phyloP scores from a whole-genome alignment of 345 rosid genomes.

The Triadica sebifera region DNA sequence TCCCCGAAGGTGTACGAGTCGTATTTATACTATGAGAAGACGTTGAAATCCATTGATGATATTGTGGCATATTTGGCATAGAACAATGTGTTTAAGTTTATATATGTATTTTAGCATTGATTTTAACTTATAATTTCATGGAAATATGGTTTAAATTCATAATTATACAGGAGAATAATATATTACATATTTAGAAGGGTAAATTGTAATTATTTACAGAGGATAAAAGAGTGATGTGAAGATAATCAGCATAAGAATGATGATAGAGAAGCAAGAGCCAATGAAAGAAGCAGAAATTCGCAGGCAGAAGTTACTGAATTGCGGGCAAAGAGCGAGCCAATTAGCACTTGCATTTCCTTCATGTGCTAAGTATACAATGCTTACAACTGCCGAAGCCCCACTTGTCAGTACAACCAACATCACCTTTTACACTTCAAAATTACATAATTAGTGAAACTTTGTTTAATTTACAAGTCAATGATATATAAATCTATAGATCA shows the following conservation, averaged over 20 bases:
- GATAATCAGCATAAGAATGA: conserved; percentile 44
- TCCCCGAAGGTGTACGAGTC: conserved; percentile 87
- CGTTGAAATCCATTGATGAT: conserved; percentile 65
- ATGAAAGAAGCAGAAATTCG: conserved; percentile 59
- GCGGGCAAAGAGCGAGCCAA: conserved; percentile 69
- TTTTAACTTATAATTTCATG: too few species aligned
- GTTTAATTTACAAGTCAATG: background rate
- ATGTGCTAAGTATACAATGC: conserved; percentile 53
- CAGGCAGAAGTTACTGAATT: conserved; percentile 50
- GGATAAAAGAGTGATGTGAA: conserved; percentile 36
- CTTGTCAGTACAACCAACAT: conserved; percentile 42
- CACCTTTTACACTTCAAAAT: conserved; percentile 28
- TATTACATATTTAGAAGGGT: too few species aligned
- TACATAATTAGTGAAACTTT: background rate
- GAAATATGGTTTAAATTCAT: too few species aligned
- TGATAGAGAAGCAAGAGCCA: conserved; percentile 52
- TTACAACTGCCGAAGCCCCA: conserved; percentile 52
- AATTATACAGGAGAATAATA: too few species aligned
- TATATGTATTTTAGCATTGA: too few species aligned
- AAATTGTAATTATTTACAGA: too few species aligned
- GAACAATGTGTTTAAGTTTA: background rate
- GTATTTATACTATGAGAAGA: conserved; percentile 86
- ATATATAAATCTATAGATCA: background rate
- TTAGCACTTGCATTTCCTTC: conserved; percentile 46
- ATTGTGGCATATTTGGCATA: conserved; percentile 53